Evolutionary conservation across 2,329 filamentous ascomycete genomes (phyloP), one percentile per base, ranked within the genome.

Genomic region (Nakataea oryzae): DNA sequence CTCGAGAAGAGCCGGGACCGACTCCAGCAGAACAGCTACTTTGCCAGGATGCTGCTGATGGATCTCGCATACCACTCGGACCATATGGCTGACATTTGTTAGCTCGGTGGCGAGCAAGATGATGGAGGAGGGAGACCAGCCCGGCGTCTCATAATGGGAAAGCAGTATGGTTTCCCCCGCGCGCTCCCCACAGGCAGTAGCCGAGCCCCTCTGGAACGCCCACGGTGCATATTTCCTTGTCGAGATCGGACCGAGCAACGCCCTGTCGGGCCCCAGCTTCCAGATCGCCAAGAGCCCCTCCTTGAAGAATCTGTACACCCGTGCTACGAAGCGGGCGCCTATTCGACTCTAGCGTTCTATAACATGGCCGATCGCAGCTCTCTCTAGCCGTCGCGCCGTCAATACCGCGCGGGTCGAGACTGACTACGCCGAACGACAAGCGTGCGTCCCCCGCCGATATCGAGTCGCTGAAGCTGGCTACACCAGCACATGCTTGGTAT

Each of bases 61-160:
- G 68, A 72, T 29, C 67, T 67, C 11, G 74, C 75, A 0, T 77
- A 77, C 62, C 75, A 77, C 64, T 74, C 73, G 1, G 69, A 68
- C 12, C 68, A 73, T 57, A 73, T 74, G 71, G 63, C 66, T 27
- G 26, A 50, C 60, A 8, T 54, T 55, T 13, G 56, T 68, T 58
- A 54, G 68, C 30, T 68, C 66, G 2, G 65, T 71, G 41, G 63
- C 64, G 5, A 66, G 65, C 1, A 28, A 58, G 11, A 57, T 58
- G 1, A 60, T 66, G 12, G 58, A 64, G 32, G 30, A 21, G 2
- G 32, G 13, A 47, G 29, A 54, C 1, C 63, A 66, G 34, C 63
- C 67, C 2, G 56, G 58, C 21, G 60, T 64, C 14, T 62, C 60
- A 2, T 73, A 74, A 61, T 73, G 71, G 72, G 66, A 66, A 2